Percentiles rank a stretch among this genome's conserved stretches.
Evolutionary conservation across 208 protist species (phyloP).

Genomic region (Leishmania martiniquensis): DNA sequence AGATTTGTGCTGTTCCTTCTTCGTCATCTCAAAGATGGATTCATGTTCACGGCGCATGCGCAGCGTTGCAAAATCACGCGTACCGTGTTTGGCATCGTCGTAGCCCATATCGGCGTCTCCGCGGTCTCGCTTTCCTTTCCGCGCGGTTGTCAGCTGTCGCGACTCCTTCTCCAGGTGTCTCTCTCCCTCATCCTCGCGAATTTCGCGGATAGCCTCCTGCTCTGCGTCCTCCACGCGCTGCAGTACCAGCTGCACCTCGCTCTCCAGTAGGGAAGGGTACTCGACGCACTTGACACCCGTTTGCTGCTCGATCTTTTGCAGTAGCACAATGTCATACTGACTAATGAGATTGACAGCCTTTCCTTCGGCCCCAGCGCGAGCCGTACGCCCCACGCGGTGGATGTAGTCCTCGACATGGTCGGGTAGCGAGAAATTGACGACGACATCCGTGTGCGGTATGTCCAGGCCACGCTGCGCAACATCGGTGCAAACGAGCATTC

Average conservation of each 20-base stretch:
- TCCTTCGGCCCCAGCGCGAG: conserved; percentile 94
- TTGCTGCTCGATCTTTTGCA: conserved; percentile 97
- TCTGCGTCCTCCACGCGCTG: conserved; percentile 93
- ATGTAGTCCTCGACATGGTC: conserved; percentile 98
- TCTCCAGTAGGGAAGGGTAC: conserved; percentile 76
- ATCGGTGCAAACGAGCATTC: conserved; percentile 93
- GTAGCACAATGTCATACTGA: conserved; percentile 98
- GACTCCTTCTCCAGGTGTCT: conserved; percentile 80
- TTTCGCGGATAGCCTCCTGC: conserved; percentile 88
- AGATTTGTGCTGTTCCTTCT: conserved; percentile 86
- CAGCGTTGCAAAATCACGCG: conserved; percentile 79
- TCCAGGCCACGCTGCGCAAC: conserved; percentile 97
- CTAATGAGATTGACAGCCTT: conserved; percentile 94
- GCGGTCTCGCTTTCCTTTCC: conserved; percentile 81
- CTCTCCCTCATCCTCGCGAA: conserved; percentile 87
- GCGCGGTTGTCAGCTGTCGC: conserved; percentile 62
- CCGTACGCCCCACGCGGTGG: conserved; percentile 97
- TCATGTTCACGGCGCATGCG: conserved; percentile 91
- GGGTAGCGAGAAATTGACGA: conserved; percentile 98
- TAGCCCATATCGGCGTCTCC: conserved; percentile 84
- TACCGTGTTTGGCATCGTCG: conserved; percentile 86
- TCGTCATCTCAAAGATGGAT: conserved; percentile 89
- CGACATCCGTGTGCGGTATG: conserved; percentile 97
- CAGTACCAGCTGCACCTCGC: conserved; percentile 73
- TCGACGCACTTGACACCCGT: conserved; percentile 94